These are phyloP conservation scores for Trametes sp. DNA, from an alignment of 1,284 basidiomycete genomes.

Conservation along the genomic window DNA sequence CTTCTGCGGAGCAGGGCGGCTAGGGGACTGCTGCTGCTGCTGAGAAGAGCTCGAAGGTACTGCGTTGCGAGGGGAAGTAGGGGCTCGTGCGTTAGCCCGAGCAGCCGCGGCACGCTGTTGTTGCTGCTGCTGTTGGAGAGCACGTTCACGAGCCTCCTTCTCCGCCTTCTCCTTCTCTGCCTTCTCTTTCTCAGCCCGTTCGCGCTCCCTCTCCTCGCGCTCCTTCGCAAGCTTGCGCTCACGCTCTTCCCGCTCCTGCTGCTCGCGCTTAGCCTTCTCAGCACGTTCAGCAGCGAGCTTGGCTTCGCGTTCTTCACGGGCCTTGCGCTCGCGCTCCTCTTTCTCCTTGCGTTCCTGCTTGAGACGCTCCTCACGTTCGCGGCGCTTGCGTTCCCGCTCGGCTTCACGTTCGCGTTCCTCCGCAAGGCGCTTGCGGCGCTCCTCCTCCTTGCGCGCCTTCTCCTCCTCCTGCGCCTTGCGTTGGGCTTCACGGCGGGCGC, in stretches of 20 bases:
- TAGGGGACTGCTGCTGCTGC: constrained; percentile 46
- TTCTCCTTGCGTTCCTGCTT: constrained; percentile 71
- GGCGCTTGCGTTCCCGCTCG: constrained; percentile 69
- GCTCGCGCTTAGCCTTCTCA: constrained; percentile 50
- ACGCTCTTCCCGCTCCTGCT: constrained; percentile 71
- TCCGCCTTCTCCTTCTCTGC: constrained; percentile 60
- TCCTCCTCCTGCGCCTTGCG: constrained; percentile 85
- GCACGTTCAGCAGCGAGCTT: constrained; percentile 62
- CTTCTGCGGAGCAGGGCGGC: constrained; percentile 54
- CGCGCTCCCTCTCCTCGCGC: constrained; percentile 62
- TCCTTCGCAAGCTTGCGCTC: constrained; percentile 57
- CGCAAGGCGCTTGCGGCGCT: constrained; percentile 73
- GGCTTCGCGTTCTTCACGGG: constrained; percentile 63
- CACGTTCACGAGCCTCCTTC: constrained; percentile 47
- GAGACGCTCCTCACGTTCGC: constrained; percentile 69
- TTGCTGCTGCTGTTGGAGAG: constrained; percentile 47
- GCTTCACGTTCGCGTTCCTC: constrained; percentile 72
- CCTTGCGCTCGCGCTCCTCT: constrained; percentile 68
- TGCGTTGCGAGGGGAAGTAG: constrained; percentile 58
- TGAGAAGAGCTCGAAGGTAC: constrained; percentile 57
- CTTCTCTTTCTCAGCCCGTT: constrained; percentile 62
- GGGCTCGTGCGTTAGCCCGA: constrained; percentile 48
- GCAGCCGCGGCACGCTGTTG: constrained; percentile 41
- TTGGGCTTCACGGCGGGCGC: constrained; percentile 73
- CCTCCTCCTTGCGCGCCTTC: constrained; percentile 78